phyloP scores from a whole-genome alignment of 208 protist genomes.

The Crithidia bombi region DNA sequence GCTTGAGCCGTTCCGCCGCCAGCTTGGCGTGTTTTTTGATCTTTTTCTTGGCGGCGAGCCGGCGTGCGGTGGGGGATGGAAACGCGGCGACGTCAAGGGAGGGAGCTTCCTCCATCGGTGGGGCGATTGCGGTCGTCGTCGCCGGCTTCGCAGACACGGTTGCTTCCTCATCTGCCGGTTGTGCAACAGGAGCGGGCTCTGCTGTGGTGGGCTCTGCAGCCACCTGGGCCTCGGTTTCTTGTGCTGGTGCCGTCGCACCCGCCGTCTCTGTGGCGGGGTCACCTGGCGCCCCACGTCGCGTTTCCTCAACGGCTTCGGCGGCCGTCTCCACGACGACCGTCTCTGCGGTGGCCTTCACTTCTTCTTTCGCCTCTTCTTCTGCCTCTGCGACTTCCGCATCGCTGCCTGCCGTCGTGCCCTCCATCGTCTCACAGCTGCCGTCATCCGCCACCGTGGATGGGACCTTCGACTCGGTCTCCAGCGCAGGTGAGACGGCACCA shows the following conservation, averaged over 20 bases:
- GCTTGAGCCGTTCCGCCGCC: constrained; percentile 26
- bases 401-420: background rate
- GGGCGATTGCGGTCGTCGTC: background rate
- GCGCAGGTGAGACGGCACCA: background rate
- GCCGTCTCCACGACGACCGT: constrained; percentile 1
- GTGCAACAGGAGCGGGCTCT: no score
- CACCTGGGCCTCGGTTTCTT: no score
- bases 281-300: no score
- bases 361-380: constrained; percentile 17
- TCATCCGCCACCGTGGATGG: background rate
- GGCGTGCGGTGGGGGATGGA: constrained; percentile 13
- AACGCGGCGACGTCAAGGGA: background rate
- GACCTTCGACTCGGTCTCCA: no score
- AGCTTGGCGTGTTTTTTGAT: constrained; percentile 54
- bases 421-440: background rate
- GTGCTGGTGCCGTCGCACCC: no score
- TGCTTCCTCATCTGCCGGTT: background rate
- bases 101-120: background rate
- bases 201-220: no score
- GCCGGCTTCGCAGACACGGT: background rate
- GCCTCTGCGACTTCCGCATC: constrained; percentile 2
- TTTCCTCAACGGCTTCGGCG: background rate
- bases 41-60: constrained; percentile 43
- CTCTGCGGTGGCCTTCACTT: constrained; percentile 21
- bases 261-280: no score